Evolutionary conservation across 495 filamentous ascomycete species (phyloP).

Genomic region (Xanthoparmelia taractica): DNA sequence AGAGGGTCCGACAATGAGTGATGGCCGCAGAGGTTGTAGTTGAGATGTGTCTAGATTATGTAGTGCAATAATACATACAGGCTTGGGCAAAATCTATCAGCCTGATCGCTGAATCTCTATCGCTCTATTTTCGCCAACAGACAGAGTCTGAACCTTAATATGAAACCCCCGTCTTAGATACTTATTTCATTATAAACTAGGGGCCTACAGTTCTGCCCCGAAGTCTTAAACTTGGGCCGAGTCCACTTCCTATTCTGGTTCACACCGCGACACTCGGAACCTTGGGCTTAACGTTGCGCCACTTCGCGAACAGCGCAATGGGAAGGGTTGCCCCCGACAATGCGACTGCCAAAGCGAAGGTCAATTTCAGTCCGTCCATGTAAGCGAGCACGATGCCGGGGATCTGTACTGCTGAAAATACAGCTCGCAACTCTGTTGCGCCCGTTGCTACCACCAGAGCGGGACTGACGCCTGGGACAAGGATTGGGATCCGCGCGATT

Average conservation of each 20-base stretch:
- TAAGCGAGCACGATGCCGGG: conserved; percentile 49
- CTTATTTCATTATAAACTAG: too few species aligned
- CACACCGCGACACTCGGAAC: not conserved
- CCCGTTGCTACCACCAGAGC: conserved; percentile 39
- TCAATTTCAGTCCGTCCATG: conserved; percentile 47
- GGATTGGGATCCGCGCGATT: conserved; percentile 28
- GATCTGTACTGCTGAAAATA: conserved; percentile 40
- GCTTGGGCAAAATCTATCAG: too few species aligned
- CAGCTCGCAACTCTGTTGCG: conserved; percentile 42
- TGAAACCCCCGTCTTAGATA: too few species aligned
- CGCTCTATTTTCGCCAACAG: too few species aligned
- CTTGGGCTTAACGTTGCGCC: conserved; percentile 16
- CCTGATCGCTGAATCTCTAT: too few species aligned
- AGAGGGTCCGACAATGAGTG: too few species aligned
- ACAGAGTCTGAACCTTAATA: too few species aligned
- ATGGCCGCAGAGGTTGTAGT: too few species aligned
- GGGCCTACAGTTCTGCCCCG: not conserved
- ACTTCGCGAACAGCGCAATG: conserved; percentile 15
- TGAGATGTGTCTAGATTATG: too few species aligned
- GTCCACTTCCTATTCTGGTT: not conserved
- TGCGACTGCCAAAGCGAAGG: conserved; percentile 27
- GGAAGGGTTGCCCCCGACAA: conserved; percentile 21
- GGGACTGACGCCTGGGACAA: conserved; percentile 39
- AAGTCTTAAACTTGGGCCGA: too few species aligned
- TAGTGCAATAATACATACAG: too few species aligned